phyloP scores from a whole-genome alignment of 495 filamentous ascomycete species.

The Daldinia caldariorum region DNA sequence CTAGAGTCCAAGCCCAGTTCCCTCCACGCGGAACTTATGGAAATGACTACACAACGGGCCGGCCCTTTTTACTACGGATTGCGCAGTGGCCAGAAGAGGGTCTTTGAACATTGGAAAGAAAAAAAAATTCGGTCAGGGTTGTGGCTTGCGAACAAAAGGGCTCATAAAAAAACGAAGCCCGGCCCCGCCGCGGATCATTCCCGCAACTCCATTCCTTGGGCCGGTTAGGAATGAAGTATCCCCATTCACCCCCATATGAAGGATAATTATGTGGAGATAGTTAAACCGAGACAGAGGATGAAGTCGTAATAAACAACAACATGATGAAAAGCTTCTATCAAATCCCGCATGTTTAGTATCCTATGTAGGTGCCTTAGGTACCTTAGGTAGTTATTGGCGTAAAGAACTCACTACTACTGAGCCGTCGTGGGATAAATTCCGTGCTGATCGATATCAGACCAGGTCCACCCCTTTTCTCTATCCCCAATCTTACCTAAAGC shows the following conservation, averaged over 20 bases:
- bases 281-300: conserved; percentile 29
- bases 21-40: conserved; percentile 11
- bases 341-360: conserved; percentile 17
- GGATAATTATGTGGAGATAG: conserved; percentile 39
- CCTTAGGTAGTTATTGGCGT: background rate
- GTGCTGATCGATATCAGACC: conserved; percentile 32
- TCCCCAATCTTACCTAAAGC: conserved; percentile 5
- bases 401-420: conserved; percentile 15
- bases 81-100: conserved; percentile 11
- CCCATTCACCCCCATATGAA: conserved; percentile 36
- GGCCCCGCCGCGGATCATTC: conserved; percentile 35
- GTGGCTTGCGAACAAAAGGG: conserved; percentile 21
- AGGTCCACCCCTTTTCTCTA: conserved; percentile 12
- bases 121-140: conserved; percentile 38
- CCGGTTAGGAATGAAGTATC: conserved; percentile 10
- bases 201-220: conserved; percentile 32
- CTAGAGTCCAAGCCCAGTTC: conserved; percentile 6
- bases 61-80: conserved; percentile 26
- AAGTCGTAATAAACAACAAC: conserved; percentile 21
- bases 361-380: background rate
- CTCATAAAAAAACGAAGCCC: conserved; percentile 13
- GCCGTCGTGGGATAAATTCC: conserved; percentile 1
- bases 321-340: conserved; percentile 17
- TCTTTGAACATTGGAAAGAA: background rate
- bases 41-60: conserved; percentile 38